Evolutionary conservation across 108 stramenopile species (phyloP).

Genomic region (Fistulifera pelliculosa): DNA sequence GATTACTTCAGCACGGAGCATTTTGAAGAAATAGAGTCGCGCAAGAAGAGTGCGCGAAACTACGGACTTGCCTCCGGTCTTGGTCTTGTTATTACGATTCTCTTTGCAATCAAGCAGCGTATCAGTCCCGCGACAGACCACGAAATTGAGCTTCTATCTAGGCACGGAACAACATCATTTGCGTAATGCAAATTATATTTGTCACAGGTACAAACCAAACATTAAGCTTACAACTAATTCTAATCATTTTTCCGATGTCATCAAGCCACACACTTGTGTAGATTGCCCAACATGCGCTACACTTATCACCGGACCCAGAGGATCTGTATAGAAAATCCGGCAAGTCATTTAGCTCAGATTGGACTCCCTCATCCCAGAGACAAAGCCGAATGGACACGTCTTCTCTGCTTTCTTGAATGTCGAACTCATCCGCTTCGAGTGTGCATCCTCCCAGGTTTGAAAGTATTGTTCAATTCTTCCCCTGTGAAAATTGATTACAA

Average conservation of each 20-base stretch:
- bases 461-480: neutral
- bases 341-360: no score
- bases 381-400: neutral
- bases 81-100: slow-evolving; percentile 15
- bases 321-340: no score
- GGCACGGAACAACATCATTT: no score
- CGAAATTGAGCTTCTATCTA: slow-evolving; percentile 29
- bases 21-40: slow-evolving; percentile 23
- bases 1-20: slow-evolving; percentile 39
- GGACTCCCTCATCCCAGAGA: no score
- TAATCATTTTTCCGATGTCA: no score
- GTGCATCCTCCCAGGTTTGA: neutral
- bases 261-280: no score
- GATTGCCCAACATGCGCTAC: no score
- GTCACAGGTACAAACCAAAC: no score
- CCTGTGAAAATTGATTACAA: slow-evolving; percentile 2
- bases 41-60: slow-evolving; percentile 18
- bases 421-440: slow-evolving; percentile 2
- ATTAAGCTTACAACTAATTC: no score
- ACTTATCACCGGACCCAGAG: no score
- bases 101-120: slow-evolving; percentile 18
- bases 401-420: neutral
- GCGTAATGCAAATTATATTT: no score
- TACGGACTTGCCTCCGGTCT: slow-evolving; percentile 16
- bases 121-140: slow-evolving; percentile 29